Evolutionary conservation across 106 monocot genomes (phyloP).

Genomic region (Apostasia shenzhenica): DNA sequence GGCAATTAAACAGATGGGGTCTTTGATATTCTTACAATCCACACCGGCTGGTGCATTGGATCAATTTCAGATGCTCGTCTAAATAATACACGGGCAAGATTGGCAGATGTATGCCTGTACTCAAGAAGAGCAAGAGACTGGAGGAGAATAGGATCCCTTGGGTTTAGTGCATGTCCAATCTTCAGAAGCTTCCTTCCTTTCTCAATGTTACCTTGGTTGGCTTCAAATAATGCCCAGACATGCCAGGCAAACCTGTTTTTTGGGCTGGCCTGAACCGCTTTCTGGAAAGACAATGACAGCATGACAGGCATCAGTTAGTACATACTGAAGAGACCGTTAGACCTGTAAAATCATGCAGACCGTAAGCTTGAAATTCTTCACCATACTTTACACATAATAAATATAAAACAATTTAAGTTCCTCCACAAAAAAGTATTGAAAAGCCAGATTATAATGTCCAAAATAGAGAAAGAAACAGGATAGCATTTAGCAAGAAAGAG

Average conservation of each 20-base stretch:
- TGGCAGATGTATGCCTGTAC: constrained; percentile 74
- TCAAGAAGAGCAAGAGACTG: constrained; percentile 96
- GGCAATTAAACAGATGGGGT: too few species aligned
- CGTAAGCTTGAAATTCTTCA: too few species aligned
- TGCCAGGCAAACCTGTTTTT: constrained; percentile 99
- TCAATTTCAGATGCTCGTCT: constrained; percentile 78
- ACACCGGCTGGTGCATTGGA: constrained; percentile 88
- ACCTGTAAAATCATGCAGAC: too few species aligned
- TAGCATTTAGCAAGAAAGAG: neutral
- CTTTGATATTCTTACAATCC: constrained; percentile 59
- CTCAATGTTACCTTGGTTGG: constrained; percentile 54
- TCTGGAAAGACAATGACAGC: constrained; percentile 28
- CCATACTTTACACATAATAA: too few species aligned
- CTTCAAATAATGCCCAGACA: constrained; percentile 93
- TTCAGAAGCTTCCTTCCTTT: constrained; percentile 90
- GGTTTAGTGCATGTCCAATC: constrained; percentile 90
- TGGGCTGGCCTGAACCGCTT: constrained; percentile 91
- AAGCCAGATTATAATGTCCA: neutral
- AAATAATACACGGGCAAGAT: constrained; percentile 77
- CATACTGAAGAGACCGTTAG: too few species aligned
- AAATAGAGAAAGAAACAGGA: neutral
- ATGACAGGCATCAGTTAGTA: too few species aligned
- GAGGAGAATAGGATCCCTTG: constrained; percentile 89
- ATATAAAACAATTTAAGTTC: neutral
- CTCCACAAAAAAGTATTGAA: neutral